Evolutionary conservation across 2,329 filamentous ascomycete genomes (phyloP).

Genomic region (Arthrobotrys sinensis): DNA sequence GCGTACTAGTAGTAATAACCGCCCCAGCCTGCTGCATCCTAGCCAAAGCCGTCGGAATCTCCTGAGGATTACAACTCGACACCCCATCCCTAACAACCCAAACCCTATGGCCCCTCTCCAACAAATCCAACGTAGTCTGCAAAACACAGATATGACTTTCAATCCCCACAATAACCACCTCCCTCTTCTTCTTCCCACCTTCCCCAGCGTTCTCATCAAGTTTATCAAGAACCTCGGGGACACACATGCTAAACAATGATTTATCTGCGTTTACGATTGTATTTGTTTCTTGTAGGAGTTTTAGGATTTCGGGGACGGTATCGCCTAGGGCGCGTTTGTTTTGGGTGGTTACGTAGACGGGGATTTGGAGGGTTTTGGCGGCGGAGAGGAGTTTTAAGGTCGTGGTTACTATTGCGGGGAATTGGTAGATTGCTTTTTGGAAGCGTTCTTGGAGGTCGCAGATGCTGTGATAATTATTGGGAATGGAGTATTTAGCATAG

Average conservation of each 20-base stretch:
- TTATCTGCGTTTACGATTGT: conserved; percentile 81
- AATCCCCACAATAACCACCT: conserved; percentile 86
- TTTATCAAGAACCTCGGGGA: conserved; percentile 68
- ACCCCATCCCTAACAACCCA: conserved; percentile 92
- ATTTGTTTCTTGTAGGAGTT: conserved; percentile 68
- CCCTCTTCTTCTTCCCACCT: conserved; percentile 20
- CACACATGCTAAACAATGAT: conserved; percentile 89
- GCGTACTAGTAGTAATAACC: conserved; percentile 83
- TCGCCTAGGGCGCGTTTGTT: conserved; percentile 82
- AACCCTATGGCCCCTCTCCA: conserved; percentile 82
- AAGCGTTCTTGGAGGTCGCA: conserved; percentile 98
- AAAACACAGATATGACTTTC: conserved; percentile 95
- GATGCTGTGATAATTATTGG: conserved; percentile 73
- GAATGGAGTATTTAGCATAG: conserved; percentile 1
- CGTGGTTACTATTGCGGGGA: conserved; percentile 82
- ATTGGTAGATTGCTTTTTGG: conserved; percentile 84
- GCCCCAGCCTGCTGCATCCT: conserved; percentile 83
- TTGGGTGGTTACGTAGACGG: conserved; percentile 89
- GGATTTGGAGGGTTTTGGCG: conserved; percentile 78
- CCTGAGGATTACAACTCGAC: conserved; percentile 85
- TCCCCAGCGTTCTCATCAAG: conserved; percentile 8
- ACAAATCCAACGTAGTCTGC: conserved; percentile 88
- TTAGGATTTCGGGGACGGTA: conserved; percentile 79
- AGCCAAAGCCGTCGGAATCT: conserved; percentile 83
- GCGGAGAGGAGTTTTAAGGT: conserved; percentile 79